A percentile compares a stretch with the other conserved stretches of the same genome.
phyloP scores from a whole-genome alignment of 2,329 filamentous ascomycete species.

The Stagonosporopsis chrysanthemi region DNA sequence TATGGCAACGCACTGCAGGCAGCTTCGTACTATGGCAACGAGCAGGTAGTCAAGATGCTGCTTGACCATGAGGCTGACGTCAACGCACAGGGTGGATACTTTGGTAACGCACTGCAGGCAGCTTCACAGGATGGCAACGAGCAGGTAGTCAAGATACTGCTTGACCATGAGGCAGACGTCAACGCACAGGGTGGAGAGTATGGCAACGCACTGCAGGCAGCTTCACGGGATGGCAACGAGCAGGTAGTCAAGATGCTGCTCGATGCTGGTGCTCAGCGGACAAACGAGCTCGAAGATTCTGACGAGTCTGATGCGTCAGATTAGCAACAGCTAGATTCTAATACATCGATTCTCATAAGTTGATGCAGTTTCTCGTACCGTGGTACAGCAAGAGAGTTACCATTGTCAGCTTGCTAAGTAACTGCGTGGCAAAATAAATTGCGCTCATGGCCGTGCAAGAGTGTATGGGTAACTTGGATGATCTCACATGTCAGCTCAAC shows the following conservation, averaged over 20 bases:
- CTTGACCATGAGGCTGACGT: neutral
- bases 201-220: neutral
- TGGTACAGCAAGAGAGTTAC: too few species aligned
- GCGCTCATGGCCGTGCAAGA: too few species aligned
- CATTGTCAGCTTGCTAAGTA: too few species aligned
- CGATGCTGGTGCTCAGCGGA: neutral
- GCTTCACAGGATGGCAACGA: neutral
- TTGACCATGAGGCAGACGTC: neutral
- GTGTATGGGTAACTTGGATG: too few species aligned
- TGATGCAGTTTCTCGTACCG: too few species aligned
- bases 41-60: slow-evolving; percentile 5
- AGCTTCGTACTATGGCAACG: slow-evolving; percentile 1
- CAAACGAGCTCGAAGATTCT: neutral
- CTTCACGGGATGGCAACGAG: neutral
- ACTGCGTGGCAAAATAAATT: too few species aligned
- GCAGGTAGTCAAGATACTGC: neutral
- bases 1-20: neutral
- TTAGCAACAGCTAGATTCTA: too few species aligned
- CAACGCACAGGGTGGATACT: neutral
- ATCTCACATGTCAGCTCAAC: too few species aligned
- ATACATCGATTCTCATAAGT: too few species aligned
- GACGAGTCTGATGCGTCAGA: too few species aligned
- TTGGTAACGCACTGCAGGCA: neutral
- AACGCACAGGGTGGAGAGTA: slow-evolving; percentile 5
- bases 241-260: slow-evolving; percentile 8